Percentiles rank a stretch among this genome's conserved stretches.
Conservation (phyloP, 371 early-diverging fungal genomes). For the Dichotomocladium elegans region DNA sequence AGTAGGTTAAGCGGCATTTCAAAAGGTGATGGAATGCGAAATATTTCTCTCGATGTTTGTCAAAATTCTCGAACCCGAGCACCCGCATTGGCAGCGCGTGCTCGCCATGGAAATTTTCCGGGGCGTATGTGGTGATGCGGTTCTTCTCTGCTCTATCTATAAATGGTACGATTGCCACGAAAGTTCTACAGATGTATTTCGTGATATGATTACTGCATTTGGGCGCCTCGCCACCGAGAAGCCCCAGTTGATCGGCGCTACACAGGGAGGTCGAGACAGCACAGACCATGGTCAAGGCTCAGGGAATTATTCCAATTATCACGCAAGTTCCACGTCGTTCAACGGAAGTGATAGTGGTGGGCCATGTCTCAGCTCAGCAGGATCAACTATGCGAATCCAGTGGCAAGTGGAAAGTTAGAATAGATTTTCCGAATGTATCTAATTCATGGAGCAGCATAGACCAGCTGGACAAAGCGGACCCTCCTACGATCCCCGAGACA, state of each 20-base stretch:
- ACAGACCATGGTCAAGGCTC: constrained; percentile 22
- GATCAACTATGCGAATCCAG: constrained; percentile 69
- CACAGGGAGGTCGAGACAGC: constrained; percentile 49
- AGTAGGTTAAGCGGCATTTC: not conserved
- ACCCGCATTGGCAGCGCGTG: constrained; percentile 84
- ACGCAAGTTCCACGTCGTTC: not conserved
- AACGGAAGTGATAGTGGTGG: constrained; percentile 2
- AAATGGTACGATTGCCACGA: constrained; percentile 70
- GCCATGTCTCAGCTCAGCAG: constrained; percentile 39
- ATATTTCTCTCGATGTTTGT: constrained; percentile 88
- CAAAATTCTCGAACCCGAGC: constrained; percentile 76
- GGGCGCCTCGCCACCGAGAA: constrained; percentile 79
- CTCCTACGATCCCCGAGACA: constrained; percentile 83
- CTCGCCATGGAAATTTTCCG: constrained; percentile 85
- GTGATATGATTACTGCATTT: constrained; percentile 77
- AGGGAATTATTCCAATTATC: constrained; percentile 1
- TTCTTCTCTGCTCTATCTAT: constrained; percentile 65
- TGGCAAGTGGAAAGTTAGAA: constrained; percentile 57
- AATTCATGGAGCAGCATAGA: constrained; percentile 59
- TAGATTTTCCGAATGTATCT: too few relatives aligned
- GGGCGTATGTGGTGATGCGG: constrained; percentile 60
- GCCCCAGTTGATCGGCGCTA: constrained; percentile 62
- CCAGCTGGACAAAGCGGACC: constrained; percentile 90
- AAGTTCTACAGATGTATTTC: constrained; percentile 72
- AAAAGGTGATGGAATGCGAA: constrained; percentile 84